Base-by-base conservation (phyloP, 768 basidiomycete genomes). In the Kwoniella dendrophila region DNA sequence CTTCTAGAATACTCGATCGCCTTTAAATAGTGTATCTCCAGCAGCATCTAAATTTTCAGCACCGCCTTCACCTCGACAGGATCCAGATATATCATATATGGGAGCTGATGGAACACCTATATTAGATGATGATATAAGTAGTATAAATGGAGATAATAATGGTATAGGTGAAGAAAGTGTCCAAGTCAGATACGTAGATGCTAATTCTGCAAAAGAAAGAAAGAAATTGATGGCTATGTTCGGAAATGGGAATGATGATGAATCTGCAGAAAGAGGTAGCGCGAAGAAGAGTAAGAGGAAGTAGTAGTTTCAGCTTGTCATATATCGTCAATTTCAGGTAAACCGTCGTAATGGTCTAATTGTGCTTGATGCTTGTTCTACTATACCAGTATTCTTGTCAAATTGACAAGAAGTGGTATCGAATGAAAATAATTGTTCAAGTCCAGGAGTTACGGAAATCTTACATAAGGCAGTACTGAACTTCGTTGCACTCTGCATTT, bases 181-280 rank as follows among this genome's bases (percentile, higher is more conserved):
- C 32, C 53, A 67, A n/a, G 70, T 78, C 16, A 59, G 50, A 18
- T 71, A 74, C 57, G 64, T 69, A 14, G 77, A 78, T 55, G 71
- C 70, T 6, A 56, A 29, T 27, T 73, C 73, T 1, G 74, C 73
- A 51, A 67, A 62, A 47, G 74, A 76, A 63, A 67, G 56, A 63
- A 64, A 66, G 52, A 72, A 61, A 58, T 54, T 78, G 18, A 56
- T 73, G 54, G 74, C 74, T 12, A 67, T 70, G 24, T 62, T 76
- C 30, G 54, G 44, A 6, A 51, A 51, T 14, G 43, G 49, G 4
- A 38, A 38, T 29, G 36, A 43, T 6, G 54, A 41, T n/a, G 61
- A n/a, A n/a, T n/a, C n/a, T n/a, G n/a, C n/a, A n/a, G n/a, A 43
- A 5, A 48, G 33, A 20, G 56, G 50, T 40, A 49, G 54, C 24